A percentile compares a stretch with the other conserved stretches of the same genome.
Evolutionary conservation across 495 filamentous ascomycete genomes (phyloP).

Genomic region (Aspergillus sclerotiicarbonarius): DNA sequence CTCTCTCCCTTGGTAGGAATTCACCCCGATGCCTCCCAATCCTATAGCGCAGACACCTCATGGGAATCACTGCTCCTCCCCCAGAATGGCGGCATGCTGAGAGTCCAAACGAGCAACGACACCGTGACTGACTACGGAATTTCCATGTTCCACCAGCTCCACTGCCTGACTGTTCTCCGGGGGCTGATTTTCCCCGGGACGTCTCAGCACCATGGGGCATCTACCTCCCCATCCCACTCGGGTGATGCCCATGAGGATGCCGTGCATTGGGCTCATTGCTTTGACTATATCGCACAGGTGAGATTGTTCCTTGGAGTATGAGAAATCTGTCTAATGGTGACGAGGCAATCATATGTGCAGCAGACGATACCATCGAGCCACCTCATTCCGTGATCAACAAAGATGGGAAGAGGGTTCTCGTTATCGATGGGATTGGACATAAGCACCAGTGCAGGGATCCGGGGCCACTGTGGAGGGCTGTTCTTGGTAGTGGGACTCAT

Average conservation of each 20-base stretch:
- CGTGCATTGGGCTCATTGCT: constrained; percentile 19
- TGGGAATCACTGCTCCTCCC: neutral
- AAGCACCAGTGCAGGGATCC: constrained; percentile 16
- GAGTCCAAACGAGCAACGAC: neutral
- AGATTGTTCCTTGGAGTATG: neutral
- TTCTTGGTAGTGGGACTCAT: neutral
- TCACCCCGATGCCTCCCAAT: no score
- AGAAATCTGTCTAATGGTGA: neutral
- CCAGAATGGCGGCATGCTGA: neutral
- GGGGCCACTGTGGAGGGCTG: constrained; percentile 2
- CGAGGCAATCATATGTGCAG: constrained; percentile 14
- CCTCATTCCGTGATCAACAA: constrained; percentile 20
- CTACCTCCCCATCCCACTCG: constrained; percentile 1
- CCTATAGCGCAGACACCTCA: neutral
- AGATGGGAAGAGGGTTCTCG: neutral
- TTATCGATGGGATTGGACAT: constrained; percentile 13
- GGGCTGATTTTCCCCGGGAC: constrained; percentile 8
- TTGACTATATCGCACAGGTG: constrained; percentile 19
- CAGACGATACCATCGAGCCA: constrained; percentile 25
- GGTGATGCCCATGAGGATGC: constrained; percentile 5
- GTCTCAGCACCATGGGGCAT: constrained; percentile 6
- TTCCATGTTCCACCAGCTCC: constrained; percentile 52
- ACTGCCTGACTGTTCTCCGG: constrained; percentile 36
- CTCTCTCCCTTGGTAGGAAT: no score
- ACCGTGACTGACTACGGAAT: constrained; percentile 21